These are phyloP conservation scores for Aquilaria agallochum DNA, from an alignment of 441 rosid species.

Conservation along the genomic window DNA sequence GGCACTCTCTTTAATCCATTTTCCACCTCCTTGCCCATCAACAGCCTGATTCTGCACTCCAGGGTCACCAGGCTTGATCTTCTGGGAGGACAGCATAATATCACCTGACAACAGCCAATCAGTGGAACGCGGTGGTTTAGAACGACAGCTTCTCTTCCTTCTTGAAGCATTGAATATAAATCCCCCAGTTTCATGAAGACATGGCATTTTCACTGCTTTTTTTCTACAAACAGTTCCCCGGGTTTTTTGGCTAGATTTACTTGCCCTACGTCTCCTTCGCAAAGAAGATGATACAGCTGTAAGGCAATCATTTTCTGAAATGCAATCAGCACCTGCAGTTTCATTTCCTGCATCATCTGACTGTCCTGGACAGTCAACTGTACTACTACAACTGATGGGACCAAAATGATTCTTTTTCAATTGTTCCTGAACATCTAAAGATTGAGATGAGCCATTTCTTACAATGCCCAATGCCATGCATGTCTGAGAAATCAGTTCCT, in stretches of 20 bases:
- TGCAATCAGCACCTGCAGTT: constrained; percentile 33
- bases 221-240: constrained; percentile 40
- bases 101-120: constrained; percentile 58
- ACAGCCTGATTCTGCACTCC: constrained; percentile 34
- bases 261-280: constrained; percentile 33
- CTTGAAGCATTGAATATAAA: constrained; percentile 40
- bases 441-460: constrained; percentile 28
- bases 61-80: constrained; percentile 29
- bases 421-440: constrained; percentile 22
- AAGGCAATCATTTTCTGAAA: constrained; percentile 33
- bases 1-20: constrained; percentile 24
- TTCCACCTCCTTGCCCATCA: constrained; percentile 30
- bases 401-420: constrained; percentile 23
- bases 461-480: constrained; percentile 16
- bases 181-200: constrained; percentile 27
- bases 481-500: constrained; percentile 15
- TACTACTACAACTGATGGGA: constrained; percentile 25
- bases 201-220: constrained; percentile 34
- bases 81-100: constrained; percentile 41
- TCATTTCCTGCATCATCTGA: constrained; percentile 39
- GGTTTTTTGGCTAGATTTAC: constrained; percentile 41
- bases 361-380: constrained; percentile 27
- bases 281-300: constrained; percentile 32
- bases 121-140: constrained; percentile 66
- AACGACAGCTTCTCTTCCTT: constrained; percentile 67